These are phyloP conservation scores for slime mould (Dictyostelium discoideum) DNA, from an alignment of 78 protist genomes.

Conservation along the genomic window dicty_2.7 NC_007090.3:269501-270000, in stretches of 20 bases:
- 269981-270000: slow-evolving; percentile 26
- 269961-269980: neutral
- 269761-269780: too few species aligned
- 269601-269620: too few species aligned
- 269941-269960: neutral
- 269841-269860: neutral
- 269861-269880: neutral
- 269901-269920: neutral
- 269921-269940: neutral
- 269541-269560: too few species aligned
- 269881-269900: neutral
- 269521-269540: too few species aligned
- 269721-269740: too few species aligned
- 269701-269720: too few species aligned
- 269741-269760: too few species aligned
- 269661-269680: neutral
- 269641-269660: neutral
- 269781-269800: too few species aligned
- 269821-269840: neutral
- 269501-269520: too few species aligned
- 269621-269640: neutral
- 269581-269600: too few species aligned
- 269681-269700: neutral
- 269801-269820: too few species aligned
- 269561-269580: too few species aligned